Evolutionary conservation across 2,329 filamentous ascomycete species (phyloP), one percentile per base, ranked within the genome.

Genomic region (Trichoderma citrinoviride): DNA sequence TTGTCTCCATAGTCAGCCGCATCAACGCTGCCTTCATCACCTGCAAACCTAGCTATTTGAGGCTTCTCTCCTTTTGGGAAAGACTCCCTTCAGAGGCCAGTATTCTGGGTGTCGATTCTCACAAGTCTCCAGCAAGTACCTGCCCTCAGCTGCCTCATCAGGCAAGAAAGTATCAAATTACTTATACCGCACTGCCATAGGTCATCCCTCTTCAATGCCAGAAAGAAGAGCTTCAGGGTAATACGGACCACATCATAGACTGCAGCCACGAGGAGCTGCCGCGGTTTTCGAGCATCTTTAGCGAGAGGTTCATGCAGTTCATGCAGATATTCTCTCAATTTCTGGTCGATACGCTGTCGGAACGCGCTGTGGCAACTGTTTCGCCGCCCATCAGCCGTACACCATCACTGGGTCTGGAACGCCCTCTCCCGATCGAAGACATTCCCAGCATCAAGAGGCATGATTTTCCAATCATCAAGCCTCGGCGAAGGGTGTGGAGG

Each of bases 181-280:
- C 29, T 47, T n/a, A 56, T n/a, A 14, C 52, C 21, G 12, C 37
- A 49, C 7, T 29, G n/a, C 52, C 19, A 19, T 29, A 66, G 65
- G 54, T 66, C 8, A 21, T 66, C 8, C 46, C 50, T 17, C 33
- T 53, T 0, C 33, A 53, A 17, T 47, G 62, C 23, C 47, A 25
- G 29, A 64, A 64, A 15, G 47, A 47, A 6, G 19, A 54, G 7
- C 23, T 64, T 14, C 55, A 41, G 19, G 41, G 29, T 17, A 66
- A 66, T 43, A 29, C 52, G 2, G 61, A 67, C 57, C 44, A 65
- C 25, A 25, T 40, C 5, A 61, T 71, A 52, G 62, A 68, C 33
- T 71, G 69, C 43, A 55, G 67, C 25, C 67, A 71, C 19, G 64
- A 65, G 19, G 65, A 69, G 12, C n/a, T 71, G 12, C 56, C 69